Evolutionary conservation across 805 yeast species (phyloP), one percentile per base, ranked within the genome.

Genomic region (Saccharomycopsis sp.): DNA sequence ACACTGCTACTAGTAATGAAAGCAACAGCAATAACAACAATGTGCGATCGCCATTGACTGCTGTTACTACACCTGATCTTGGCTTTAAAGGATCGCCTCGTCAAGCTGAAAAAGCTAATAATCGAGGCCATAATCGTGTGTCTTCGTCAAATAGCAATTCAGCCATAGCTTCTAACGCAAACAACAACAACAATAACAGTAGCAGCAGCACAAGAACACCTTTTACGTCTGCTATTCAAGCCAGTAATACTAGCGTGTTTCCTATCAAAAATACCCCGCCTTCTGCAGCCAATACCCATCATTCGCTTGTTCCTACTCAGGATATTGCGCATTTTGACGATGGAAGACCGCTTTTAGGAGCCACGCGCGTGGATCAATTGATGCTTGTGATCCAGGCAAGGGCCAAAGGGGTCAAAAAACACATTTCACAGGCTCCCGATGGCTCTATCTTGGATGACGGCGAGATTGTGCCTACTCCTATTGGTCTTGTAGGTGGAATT

Each of bases 361-460:
- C 92, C 2, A 92, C 97, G 0, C 88, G 88, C 67, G 89, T 92
- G 25, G 98, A 92, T 72, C 96, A 87, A 66, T 74, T 92, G 66
- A 90, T 92, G 97, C 76, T 92, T 54, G 88, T 90, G 44, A 87
- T 92, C 56, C 96, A 92, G 70, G 96, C 97, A 0, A 78, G 96
- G 55, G 87, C 86, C 60, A 86, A 87, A 63, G 88, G 92, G 7
- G 77, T 85, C 24, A 82, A 81, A n/a, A 80, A 83, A 9, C 80
- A 78, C 53, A 84, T 87, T 49, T 77, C 78, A 54, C 85, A 83
- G 62, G 81, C 85, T 1, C 80, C 81, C 7, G 92, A 86, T 70
- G 96, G 96, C 1, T 80, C 84, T 42, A 77, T 86, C 29, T 67
- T 85, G 56, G 88, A 84, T 63, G 78, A 76, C 60, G 72, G 73